Conservation (phyloP, 192 early-diverging fungal genomes). For the Coemansia sp. region DNA sequence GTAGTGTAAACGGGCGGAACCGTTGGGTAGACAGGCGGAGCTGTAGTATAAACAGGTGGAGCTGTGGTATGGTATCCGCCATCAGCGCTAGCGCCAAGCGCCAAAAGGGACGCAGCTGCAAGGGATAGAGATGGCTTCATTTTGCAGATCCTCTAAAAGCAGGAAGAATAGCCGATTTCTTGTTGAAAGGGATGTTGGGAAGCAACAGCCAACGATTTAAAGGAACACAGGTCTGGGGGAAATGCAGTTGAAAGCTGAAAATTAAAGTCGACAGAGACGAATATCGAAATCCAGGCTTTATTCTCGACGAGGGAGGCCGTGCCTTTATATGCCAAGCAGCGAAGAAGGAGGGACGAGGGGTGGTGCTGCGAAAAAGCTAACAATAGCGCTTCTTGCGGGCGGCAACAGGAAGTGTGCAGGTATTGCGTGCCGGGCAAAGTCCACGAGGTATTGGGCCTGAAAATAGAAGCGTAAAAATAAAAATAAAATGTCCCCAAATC, state of each 20-base stretch:
- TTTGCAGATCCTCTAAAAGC: conserved; percentile 1
- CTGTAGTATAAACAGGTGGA: background rate
- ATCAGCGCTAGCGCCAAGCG: conserved; percentile 2
- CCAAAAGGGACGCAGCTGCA: conserved; percentile 3
- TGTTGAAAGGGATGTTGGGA: background rate
- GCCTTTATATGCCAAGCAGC: background rate
- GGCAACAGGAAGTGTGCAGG: conserved; percentile 3
- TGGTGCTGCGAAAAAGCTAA: background rate
- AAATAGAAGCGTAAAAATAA: conserved; percentile 6
- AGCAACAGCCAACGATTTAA: background rate
- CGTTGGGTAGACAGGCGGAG: background rate
- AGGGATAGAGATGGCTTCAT: conserved; percentile 19
- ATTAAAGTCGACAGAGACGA: conserved; percentile 19
- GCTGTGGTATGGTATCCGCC: conserved; percentile 2
- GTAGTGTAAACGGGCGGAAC: background rate
- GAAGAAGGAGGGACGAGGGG: background rate
- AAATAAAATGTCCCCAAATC: background rate
- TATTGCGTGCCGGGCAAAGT: background rate
- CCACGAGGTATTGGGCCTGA: background rate
- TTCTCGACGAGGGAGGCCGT: background rate
- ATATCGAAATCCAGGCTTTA: background rate
- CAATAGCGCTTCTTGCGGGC: background rate
- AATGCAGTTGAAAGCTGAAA: background rate
- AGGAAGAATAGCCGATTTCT: background rate
- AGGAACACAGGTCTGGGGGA: background rate